Conservation (phyloP, 202 grass and related monocot genomes). For the Bolboschoenoplectus hybrid region DNA sequence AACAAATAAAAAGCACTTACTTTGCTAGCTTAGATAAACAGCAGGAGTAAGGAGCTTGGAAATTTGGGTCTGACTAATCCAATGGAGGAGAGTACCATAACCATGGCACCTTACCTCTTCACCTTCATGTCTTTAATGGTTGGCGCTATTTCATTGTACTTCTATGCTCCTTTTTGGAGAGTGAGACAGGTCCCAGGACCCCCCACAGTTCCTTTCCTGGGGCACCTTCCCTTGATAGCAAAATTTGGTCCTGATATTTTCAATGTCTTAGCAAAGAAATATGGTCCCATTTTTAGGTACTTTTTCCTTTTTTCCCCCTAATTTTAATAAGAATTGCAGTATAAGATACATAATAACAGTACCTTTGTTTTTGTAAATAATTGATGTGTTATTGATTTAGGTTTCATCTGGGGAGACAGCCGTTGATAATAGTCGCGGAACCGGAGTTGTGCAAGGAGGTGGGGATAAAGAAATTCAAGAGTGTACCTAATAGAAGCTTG, state of each 20-base stretch:
- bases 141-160: conserved; percentile 58
- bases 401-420: conserved; percentile 83
- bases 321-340: conserved; percentile 11
- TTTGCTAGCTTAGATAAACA: not conserved
- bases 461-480: conserved; percentile 80
- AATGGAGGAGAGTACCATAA: not conserved
- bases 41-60: not conserved
- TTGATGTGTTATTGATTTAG: conserved; percentile 38
- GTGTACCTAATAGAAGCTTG: conserved; percentile 73
- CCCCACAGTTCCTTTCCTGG: conserved; percentile 56
- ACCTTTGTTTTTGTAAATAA: not conserved
- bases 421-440: conserved; percentile 72
- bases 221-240: conserved; percentile 71
- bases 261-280: conserved; percentile 61
- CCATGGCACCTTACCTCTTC: conserved; percentile 38
- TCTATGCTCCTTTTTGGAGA: conserved; percentile 71
- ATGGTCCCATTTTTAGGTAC: conserved; percentile 90
- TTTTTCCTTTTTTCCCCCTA: not conserved
- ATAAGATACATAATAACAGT: not conserved
- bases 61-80: not conserved
- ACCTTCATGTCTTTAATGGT: conserved; percentile 39
- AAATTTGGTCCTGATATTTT: conserved; percentile 70
- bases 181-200: conserved; percentile 80
- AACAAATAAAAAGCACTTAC: not conserved
- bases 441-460: conserved; percentile 76